Percentiles rank a stretch among this genome's conserved stretches.
Evolutionary conservation across 2,329 filamentous ascomycete genomes (phyloP).

Genomic region (Penicillium decumbens): DNA sequence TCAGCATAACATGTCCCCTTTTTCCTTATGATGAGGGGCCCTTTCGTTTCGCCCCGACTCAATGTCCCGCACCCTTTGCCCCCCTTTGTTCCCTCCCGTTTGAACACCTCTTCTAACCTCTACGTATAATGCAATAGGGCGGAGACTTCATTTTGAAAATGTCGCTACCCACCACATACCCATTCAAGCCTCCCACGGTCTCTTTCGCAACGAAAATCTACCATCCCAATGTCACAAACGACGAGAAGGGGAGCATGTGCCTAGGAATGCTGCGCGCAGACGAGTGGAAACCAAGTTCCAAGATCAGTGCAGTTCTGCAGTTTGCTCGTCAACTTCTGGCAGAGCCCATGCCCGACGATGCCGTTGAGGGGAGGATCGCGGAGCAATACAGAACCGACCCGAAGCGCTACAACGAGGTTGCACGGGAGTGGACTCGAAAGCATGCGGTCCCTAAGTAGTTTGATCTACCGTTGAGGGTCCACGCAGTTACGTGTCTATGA

Average conservation of each 20-base stretch:
- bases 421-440: conserved; percentile 62
- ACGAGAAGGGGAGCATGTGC: conserved; percentile 79
- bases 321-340: conserved; percentile 69
- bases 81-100: background rate
- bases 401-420: conserved; percentile 67
- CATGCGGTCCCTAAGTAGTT: background rate
- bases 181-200: conserved; percentile 79
- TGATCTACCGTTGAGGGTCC: background rate
- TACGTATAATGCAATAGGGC: conserved; percentile 43
- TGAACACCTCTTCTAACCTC: conserved; percentile 4
- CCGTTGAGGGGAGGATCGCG: conserved; percentile 79
- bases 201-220: conserved; percentile 87
- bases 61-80: background rate
- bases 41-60: background rate
- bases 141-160: conserved; percentile 71
- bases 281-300: conserved; percentile 86
- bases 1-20: conserved; percentile 5
- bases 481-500: background rate
- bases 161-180: conserved; percentile 72
- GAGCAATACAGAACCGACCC: conserved; percentile 72
- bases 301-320: conserved; percentile 69
- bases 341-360: conserved; percentile 83
- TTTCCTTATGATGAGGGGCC: background rate
- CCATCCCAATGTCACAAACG: conserved; percentile 91
- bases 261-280: conserved; percentile 76